Percentiles rank a stretch among this genome's conserved stretches.
These are phyloP conservation scores for Peronospora destructor DNA, from an alignment of 352 stramenopile genomes.

Conservation along the genomic window DNA sequence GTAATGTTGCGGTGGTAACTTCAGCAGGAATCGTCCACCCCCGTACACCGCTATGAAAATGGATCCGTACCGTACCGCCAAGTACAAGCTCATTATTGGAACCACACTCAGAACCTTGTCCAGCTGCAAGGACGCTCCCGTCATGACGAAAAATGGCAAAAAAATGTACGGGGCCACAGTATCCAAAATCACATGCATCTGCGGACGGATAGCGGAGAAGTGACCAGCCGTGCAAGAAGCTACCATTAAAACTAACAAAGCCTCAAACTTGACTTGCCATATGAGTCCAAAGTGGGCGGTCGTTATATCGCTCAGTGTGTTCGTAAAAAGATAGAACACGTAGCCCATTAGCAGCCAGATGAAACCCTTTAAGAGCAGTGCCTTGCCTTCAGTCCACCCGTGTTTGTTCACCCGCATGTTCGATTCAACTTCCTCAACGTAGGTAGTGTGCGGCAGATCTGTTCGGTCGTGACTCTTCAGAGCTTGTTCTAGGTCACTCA, in stretches of 20 bases:
- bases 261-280: slow-evolving; percentile 68
- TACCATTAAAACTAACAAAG: slow-evolving; percentile 54
- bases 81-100: slow-evolving; percentile 57
- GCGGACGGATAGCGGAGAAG: slow-evolving; percentile 44
- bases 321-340: slow-evolving; percentile 55
- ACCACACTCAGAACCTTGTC: slow-evolving; percentile 52
- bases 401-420: slow-evolving; percentile 6
- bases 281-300: slow-evolving; percentile 41
- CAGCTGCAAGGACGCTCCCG: slow-evolving; percentile 50
- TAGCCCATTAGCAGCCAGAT: slow-evolving; percentile 55
- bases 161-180: slow-evolving; percentile 61
- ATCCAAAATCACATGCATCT: slow-evolving; percentile 70
- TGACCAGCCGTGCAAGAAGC: slow-evolving; percentile 54
- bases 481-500: slow-evolving; percentile 23
- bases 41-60: slow-evolving; percentile 54
- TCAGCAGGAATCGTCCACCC: slow-evolving; percentile 47
- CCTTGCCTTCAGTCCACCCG: slow-evolving; percentile 26
- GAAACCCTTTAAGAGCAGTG: slow-evolving; percentile 55
- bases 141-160: slow-evolving; percentile 72
- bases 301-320: slow-evolving; percentile 44
- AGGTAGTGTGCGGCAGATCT: slow-evolving; percentile 48
- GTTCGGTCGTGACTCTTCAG: slow-evolving; percentile 25
- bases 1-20: slow-evolving; percentile 50
- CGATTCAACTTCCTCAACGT: slow-evolving; percentile 34
- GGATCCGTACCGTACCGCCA: slow-evolving; percentile 46